These are phyloP conservation scores for Rhodotorula sp. DNA, from an alignment of 1,284 basidiomycete genomes.

Conservation along the genomic window DNA sequence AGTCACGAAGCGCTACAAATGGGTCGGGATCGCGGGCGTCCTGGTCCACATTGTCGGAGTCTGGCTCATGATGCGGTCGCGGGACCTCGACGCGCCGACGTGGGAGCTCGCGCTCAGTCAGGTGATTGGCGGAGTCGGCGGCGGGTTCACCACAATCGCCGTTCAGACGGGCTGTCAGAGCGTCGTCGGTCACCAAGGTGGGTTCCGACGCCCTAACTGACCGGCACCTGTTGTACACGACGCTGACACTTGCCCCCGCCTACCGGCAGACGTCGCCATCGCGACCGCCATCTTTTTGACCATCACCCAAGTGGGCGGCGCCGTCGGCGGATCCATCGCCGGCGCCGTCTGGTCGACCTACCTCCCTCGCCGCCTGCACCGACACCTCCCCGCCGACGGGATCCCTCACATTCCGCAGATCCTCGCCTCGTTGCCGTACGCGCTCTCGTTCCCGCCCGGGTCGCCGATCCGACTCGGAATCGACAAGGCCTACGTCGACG, in stretches of 20 bases:
- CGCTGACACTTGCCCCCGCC: too few relatives aligned
- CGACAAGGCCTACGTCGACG: conserved; percentile 43
- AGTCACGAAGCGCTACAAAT: conserved; percentile 44
- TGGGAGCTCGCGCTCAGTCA: conserved; percentile 45
- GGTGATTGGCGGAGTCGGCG: conserved; percentile 42
- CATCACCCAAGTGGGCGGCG: conserved; percentile 47
- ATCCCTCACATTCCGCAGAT: conserved; percentile 39
- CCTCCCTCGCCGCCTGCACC: conserved; percentile 36
- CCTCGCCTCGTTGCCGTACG: conserved; percentile 43
- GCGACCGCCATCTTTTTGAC: conserved; percentile 47
- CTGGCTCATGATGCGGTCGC: conserved; percentile 46
- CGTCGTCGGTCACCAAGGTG: conserved; percentile 42
- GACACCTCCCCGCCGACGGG: conserved; percentile 33
- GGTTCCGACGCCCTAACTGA: not conserved
- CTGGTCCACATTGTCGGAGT: conserved; percentile 44
- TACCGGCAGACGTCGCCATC: conserved; percentile 43
- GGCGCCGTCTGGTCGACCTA: conserved; percentile 46
- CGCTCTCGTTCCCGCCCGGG: conserved; percentile 41
- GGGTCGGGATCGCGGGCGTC: conserved; percentile 45
- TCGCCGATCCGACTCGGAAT: conserved; percentile 39
- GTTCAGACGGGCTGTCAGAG: conserved; percentile 46
- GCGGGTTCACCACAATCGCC: conserved; percentile 45
- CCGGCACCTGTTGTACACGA: too few relatives aligned
- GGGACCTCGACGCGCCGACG: conserved; percentile 45
- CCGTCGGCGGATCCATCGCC: conserved; percentile 45